Conservation (phyloP, 192 early-diverging fungal species). For the Coemansia sp. region DNA sequence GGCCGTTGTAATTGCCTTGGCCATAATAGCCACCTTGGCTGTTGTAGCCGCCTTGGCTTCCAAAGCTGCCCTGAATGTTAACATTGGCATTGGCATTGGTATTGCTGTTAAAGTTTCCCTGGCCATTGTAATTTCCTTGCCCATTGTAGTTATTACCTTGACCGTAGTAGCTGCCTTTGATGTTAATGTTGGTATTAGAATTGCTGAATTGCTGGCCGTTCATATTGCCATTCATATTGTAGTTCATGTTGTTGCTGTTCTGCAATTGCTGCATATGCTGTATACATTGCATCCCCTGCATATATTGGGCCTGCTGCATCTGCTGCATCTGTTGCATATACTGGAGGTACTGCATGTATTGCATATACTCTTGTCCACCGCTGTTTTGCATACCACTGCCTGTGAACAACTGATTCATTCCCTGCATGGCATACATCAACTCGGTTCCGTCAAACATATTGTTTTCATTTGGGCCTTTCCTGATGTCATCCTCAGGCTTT, state of each 20-base stretch:
- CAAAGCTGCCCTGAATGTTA: not conserved
- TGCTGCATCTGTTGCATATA: not conserved
- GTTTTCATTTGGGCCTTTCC: not conserved
- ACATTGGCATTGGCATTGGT: not conserved
- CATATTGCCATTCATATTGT: conserved; percentile 7
- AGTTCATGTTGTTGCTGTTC: not conserved
- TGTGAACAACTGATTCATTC: not conserved
- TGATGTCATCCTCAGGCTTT: not conserved
- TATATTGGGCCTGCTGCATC: not conserved
- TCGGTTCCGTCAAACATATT: not conserved
- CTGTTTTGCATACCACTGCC: conserved; percentile 3
- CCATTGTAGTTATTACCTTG: conserved; percentile 1
- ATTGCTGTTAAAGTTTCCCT: not conserved
- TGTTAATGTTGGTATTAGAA: conserved; percentile 7
- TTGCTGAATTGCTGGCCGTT: not conserved
- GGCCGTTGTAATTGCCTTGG: not conserved
- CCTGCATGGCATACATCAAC: not conserved
- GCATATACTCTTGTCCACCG: not conserved
- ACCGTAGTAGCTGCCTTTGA: not conserved
- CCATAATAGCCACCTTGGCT: not conserved
- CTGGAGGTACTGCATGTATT: not conserved
- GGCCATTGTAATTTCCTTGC: conserved; percentile 5
- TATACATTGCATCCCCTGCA: not conserved
- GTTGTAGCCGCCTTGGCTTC: not conserved
- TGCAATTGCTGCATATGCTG: not conserved